phyloP scores from a whole-genome alignment of 2,329 filamentous ascomycete genomes.

The Aaosphaeria arxii region DNA sequence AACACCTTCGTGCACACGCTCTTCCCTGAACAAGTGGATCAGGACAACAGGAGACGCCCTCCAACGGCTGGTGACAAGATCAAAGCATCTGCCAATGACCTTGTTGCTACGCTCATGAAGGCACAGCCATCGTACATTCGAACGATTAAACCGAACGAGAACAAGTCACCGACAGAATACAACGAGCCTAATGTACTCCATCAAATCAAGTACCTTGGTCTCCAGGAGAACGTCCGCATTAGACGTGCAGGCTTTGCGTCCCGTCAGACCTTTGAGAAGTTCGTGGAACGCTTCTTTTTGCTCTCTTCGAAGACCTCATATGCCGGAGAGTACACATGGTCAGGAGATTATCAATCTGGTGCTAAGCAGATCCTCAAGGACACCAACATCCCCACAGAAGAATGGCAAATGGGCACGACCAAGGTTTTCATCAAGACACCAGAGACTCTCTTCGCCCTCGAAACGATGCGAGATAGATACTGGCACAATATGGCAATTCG shows the following conservation, averaged over 20 bases:
- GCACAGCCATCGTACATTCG: slow-evolving; percentile 96
- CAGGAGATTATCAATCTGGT: slow-evolving; percentile 80
- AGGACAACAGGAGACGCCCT: slow-evolving; percentile 90
- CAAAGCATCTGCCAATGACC: slow-evolving; percentile 86
- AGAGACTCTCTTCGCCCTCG: slow-evolving; percentile 91
- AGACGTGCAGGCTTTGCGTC: slow-evolving; percentile 95
- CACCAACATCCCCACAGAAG: slow-evolving; percentile 89
- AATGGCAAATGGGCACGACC: slow-evolving; percentile 94
- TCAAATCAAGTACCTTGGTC: slow-evolving; percentile 97
- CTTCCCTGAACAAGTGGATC: slow-evolving; percentile 91
- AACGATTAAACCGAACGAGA: slow-evolving; percentile 99
- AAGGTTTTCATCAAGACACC: slow-evolving; percentile 99
- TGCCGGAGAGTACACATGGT: slow-evolving; percentile 96
- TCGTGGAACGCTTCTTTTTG: slow-evolving; percentile 95
- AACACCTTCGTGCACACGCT: slow-evolving; percentile 84
- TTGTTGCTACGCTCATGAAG: slow-evolving; percentile 95
- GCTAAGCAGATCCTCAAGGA: slow-evolving; percentile 93
- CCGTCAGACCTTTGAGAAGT: slow-evolving; percentile 95
- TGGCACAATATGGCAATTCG: slow-evolving; percentile 99
- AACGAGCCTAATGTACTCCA: slow-evolving; percentile 90
- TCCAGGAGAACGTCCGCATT: slow-evolving; percentile 99
- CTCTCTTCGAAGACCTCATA: slow-evolving; percentile 93
- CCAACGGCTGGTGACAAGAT: slow-evolving; percentile 97
- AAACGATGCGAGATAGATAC: slow-evolving; percentile 96
- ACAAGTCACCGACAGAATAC: slow-evolving; percentile 93